Evolutionary conservation across 2,329 filamentous ascomycete species (phyloP).

Genomic region (Colletotrichum godetiae): DNA sequence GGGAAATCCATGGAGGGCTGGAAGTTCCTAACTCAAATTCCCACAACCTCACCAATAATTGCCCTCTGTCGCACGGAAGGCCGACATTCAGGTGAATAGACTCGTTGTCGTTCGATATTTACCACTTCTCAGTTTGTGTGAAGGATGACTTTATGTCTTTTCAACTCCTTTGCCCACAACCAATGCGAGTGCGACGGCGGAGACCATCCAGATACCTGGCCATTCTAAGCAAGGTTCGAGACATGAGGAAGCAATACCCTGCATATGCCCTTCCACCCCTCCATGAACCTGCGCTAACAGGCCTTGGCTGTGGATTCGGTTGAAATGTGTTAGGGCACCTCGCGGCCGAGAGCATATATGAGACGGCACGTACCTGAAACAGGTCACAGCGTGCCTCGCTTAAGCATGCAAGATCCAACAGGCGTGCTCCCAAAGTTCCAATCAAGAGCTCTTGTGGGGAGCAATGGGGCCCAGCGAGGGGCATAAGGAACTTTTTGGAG

Average conservation of each 20-base stretch:
- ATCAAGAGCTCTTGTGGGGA: neutral
- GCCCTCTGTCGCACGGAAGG: neutral
- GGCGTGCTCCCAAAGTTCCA: neutral
- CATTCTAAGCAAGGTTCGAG: slow-evolving; percentile 1
- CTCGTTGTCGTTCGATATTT: neutral
- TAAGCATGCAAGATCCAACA: neutral
- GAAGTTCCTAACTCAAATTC: neutral
- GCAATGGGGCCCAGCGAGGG: neutral
- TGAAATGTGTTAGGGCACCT: neutral
- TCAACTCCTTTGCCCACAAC: neutral
- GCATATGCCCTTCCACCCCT: neutral
- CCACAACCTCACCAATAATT: neutral
- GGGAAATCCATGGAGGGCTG: neutral
- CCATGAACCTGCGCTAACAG: neutral
- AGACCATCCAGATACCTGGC: neutral
- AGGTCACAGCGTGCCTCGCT: slow-evolving; percentile 27
- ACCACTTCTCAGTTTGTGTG: neutral
- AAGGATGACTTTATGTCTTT: neutral
- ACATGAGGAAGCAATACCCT: neutral
- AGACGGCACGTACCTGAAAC: slow-evolving; percentile 32
- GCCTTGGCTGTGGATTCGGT: fast-evolving
- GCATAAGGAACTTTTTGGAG: neutral
- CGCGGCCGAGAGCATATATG: neutral
- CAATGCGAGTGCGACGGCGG: neutral
- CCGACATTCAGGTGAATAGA: neutral